A percentile compares a stretch with the other conserved stretches of the same genome.
phyloP scores from a whole-genome alignment of 805 yeast species.

The Ogataea angusta region DNA sequence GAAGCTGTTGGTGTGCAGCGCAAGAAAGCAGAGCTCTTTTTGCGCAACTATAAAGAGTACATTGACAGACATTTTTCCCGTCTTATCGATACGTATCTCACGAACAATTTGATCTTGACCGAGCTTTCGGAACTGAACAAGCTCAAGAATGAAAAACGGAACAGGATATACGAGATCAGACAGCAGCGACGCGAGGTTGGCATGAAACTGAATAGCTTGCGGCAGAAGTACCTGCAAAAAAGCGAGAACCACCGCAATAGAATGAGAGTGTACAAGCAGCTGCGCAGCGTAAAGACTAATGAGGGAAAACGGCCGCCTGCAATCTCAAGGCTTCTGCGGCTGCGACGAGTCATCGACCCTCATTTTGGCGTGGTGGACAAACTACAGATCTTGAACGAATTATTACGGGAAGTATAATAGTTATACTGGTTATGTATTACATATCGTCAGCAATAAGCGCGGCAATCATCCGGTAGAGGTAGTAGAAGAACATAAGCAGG shows the following conservation, averaged over 20 bases:
- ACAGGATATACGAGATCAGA: conserved; percentile 29
- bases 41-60: conserved; percentile 22
- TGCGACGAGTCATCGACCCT: conserved; percentile 24
- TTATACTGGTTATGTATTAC: conserved; percentile 11
- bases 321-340: conserved; percentile 16
- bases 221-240: conserved; percentile 15
- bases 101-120: conserved; percentile 32
- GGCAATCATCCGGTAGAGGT: conserved; percentile 93
- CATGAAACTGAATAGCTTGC: conserved; percentile 18
- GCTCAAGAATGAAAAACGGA: conserved; percentile 31
- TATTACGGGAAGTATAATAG: conserved; percentile 17
- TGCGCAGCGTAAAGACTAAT: conserved; percentile 9
- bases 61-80: conserved; percentile 30
- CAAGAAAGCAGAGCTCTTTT: conserved; percentile 19
- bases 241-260: conserved; percentile 16
- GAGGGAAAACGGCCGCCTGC: conserved; percentile 4
- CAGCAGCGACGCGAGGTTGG: conserved; percentile 24
- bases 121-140: conserved; percentile 29
- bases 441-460: conserved; percentile 74
- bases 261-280: conserved; percentile 16
- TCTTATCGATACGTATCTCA: conserved; percentile 35
- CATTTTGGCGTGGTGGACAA: conserved; percentile 27
- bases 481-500: conserved; percentile 88
- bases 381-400: conserved; percentile 27
- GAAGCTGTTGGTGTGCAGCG: conserved; percentile 16